Percentiles rank a stretch among this genome's conserved stretches.
phyloP scores from a whole-genome alignment of 139 green algal species.

The Chlorella sp. region DNA sequence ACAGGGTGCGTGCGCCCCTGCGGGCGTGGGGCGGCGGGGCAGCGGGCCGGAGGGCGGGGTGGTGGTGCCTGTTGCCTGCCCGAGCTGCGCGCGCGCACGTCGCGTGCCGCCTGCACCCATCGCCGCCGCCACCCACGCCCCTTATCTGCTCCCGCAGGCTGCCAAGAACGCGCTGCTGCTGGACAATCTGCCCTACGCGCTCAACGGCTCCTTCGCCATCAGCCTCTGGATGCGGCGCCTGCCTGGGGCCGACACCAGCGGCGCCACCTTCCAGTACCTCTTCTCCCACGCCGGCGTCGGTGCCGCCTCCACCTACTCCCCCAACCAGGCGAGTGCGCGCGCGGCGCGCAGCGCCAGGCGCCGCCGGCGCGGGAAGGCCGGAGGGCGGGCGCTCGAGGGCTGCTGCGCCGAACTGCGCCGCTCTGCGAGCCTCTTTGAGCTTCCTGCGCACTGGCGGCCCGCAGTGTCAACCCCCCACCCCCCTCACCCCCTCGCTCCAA shows the following conservation, averaged over 20 bases:
- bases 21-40: too few relatives aligned
- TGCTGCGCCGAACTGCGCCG: too few relatives aligned
- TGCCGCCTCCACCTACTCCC: neutral
- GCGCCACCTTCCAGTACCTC: slow-evolving; percentile 36
- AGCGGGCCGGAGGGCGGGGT: neutral
- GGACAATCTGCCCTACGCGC: slow-evolving; percentile 39
- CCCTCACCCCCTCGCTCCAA: neutral
- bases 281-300: slow-evolving; percentile 18
- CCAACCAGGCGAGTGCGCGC: slow-evolving; percentile 25
- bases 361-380: neutral
- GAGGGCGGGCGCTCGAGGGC: neutral
- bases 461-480: neutral
- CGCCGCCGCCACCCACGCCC: too few relatives aligned
- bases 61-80: neutral
- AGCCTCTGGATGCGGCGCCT: slow-evolving; percentile 61
- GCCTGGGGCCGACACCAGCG: neutral
- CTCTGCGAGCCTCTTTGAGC: too few relatives aligned
- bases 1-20: neutral
- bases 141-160: neutral
- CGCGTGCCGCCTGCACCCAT: too few relatives aligned
- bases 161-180: slow-evolving; percentile 12
- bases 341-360: too few relatives aligned
- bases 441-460: neutral
- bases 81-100: too few relatives aligned
- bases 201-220: slow-evolving; percentile 53